Evolutionary conservation across 768 basidiomycete genomes (phyloP), one percentile per base, ranked within the genome.

Genomic region (Udeniomyces megalosporus): DNA sequence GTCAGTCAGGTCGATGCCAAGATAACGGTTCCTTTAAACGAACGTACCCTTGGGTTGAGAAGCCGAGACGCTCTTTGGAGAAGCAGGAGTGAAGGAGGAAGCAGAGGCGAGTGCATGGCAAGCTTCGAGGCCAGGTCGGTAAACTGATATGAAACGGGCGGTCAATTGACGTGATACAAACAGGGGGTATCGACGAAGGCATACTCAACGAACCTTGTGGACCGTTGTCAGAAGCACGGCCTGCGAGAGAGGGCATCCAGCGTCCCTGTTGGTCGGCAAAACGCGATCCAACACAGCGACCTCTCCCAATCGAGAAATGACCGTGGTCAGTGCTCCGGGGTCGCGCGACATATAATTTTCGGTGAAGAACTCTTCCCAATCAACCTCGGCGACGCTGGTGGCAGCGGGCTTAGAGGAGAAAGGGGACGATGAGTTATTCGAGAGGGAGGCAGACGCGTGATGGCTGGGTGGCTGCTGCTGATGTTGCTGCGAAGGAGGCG

Each of bases 281-380:
- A 31, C 45, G 15, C 17, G 52, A 28, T 42, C 54, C 5, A 55
- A 11, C 35, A 50, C 55, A 6, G 31, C 35, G n/a, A n/a, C n/a
- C 1, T 54, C 55, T 0, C 46, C 44, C 35, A 63, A 51, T 12
- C 56, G 32, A 10, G 26, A 14, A 26, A 55, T 44, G 22, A 63
- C 24, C 24, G 14, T 26, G 11, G 55, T 20, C 17, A 63, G 55
- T 1, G 61, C 61, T 22, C 3, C n/a, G n/a, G 61, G 61, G 29
- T 56, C 47, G 32, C n/a, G 3, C 10, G 54, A 57, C 45, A 63
- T 55, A 20, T 57, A 58, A 2, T 54, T 26, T 50, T 63, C 55
- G 42, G 61, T 63, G 35, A 56, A 63, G 12, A 44, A 12, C 3
- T 63, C 61, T 4, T 55, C 61, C 24, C 38, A 47, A 28, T 63